Evolutionary conservation across 129 eudicot genomes (phyloP).

Genomic region (Artemisia tridentata): DNA sequence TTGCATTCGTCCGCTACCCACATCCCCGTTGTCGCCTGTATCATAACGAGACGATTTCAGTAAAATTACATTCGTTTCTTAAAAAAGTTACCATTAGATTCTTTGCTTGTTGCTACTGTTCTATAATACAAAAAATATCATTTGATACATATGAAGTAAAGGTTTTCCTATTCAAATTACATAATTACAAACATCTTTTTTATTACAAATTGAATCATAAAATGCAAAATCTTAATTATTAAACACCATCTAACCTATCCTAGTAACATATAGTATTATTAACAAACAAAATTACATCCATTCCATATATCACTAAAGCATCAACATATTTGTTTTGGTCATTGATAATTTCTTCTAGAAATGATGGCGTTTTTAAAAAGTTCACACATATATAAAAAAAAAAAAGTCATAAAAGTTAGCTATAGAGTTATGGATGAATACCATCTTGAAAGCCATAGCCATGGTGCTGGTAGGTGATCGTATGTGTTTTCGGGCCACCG

Average conservation of each 20-base stretch:
- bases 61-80: neutral
- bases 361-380: neutral
- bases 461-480: conserved; percentile 39
- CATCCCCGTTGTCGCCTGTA: conserved; percentile 78
- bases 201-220: too few relatives aligned
- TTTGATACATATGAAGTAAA: too few relatives aligned
- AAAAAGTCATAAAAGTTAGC: neutral
- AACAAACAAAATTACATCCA: too few relatives aligned
- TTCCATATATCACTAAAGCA: too few relatives aligned
- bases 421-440: neutral
- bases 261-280: too few relatives aligned
- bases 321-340: too few relatives aligned
- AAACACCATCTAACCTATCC: too few relatives aligned
- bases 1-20: conserved; percentile 83
- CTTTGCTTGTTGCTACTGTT: neutral
- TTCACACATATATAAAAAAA: neutral
- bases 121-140: too few relatives aligned
- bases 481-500: neutral
- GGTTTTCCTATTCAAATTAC: too few relatives aligned
- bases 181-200: too few relatives aligned
- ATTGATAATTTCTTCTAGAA: neutral
- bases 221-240: too few relatives aligned
- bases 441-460: conserved; percentile 54
- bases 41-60: too few relatives aligned
- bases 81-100: neutral